Evolutionary conservation across 768 basidiomycete genomes (phyloP).

Genomic region (Rossbeevera mucosa): DNA sequence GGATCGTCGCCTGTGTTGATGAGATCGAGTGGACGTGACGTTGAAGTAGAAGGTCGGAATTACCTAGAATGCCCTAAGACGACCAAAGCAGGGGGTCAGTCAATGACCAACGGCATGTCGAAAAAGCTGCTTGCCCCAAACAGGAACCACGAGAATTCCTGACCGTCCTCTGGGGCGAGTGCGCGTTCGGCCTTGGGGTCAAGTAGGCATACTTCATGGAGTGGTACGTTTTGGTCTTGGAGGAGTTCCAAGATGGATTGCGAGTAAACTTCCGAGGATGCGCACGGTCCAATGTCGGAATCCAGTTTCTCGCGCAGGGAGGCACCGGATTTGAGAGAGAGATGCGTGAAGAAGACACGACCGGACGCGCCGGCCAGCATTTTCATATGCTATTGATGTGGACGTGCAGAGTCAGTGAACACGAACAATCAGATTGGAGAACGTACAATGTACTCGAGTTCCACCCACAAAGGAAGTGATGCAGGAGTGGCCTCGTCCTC

Average conservation of each 20-base stretch:
- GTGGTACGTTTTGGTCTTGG: slow-evolving; percentile 25
- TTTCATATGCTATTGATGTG: slow-evolving; percentile 68
- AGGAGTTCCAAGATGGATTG: slow-evolving; percentile 16
- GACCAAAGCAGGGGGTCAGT: not conserved
- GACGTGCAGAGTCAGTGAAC: not conserved
- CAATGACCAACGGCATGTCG: not conserved
- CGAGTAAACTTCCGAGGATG: slow-evolving; percentile 25
- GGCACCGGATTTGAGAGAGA: slow-evolving; percentile 65
- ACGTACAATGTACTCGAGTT: slow-evolving; percentile 81
- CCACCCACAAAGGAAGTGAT: slow-evolving; percentile 84
- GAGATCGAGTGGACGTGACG: not conserved
- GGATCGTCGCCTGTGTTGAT: slow-evolving; percentile 81
- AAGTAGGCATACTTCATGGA: slow-evolving; percentile 80
- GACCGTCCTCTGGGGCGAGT: slow-evolving; percentile 73
- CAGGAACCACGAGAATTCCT: slow-evolving; percentile 83
- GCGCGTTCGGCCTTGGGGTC: slow-evolving; percentile 79
- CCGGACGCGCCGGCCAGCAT: slow-evolving; percentile 61
- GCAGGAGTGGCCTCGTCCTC: slow-evolving; percentile 76
- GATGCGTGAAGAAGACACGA: slow-evolving; percentile 77
- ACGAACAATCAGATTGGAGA: not conserved
- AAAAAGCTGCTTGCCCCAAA: slow-evolving; percentile 63
- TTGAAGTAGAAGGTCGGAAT: not conserved
- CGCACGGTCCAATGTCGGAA: slow-evolving; percentile 7
- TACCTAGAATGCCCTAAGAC: slow-evolving; percentile 58
- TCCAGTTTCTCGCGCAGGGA: slow-evolving; percentile 40